A percentile compares a stretch with the other conserved stretches of the same genome.
Evolutionary conservation across 768 basidiomycete genomes (phyloP).

Genomic region (Lactarius vividus): DNA sequence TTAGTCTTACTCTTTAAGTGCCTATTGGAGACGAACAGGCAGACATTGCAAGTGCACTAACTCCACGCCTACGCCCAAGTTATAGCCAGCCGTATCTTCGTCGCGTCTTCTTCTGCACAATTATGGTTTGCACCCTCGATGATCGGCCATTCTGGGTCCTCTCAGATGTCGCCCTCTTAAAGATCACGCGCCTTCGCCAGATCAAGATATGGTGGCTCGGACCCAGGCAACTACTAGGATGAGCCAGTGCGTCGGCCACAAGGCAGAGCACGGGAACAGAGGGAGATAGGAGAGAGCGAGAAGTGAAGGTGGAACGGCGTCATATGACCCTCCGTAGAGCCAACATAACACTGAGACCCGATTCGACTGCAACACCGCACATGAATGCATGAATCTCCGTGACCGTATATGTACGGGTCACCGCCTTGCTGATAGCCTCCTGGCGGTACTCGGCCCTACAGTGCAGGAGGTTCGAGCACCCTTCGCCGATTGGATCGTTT

Average conservation of each 20-base stretch:
- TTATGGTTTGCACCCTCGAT: background rate
- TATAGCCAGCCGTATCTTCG: background rate
- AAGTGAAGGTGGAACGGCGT: too few relatives aligned
- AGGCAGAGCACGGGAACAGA: background rate
- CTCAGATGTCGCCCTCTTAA: conserved; percentile 1
- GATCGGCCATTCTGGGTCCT: conserved; percentile 10
- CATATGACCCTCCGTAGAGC: too few relatives aligned
- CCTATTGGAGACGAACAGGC: background rate
- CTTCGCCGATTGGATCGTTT: background rate
- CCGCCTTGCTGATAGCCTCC: background rate
- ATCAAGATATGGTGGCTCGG: conserved; percentile 3
- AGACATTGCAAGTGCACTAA: background rate
- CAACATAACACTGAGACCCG: too few relatives aligned
- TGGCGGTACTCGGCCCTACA: background rate
- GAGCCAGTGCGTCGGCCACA: background rate
- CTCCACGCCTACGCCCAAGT: background rate
- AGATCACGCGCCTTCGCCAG: conserved; percentile 3
- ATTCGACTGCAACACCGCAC: background rate
- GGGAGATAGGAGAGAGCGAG: background rate
- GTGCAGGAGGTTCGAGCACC: background rate
- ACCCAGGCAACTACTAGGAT: background rate
- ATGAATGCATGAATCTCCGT: background rate
- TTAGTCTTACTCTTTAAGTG: background rate
- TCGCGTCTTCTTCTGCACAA: background rate
- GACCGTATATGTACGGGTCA: background rate